These are phyloP conservation scores for Diaporthe humulicola DNA, from an alignment of 2,329 filamentous ascomycete genomes.

Conservation along the genomic window DNA sequence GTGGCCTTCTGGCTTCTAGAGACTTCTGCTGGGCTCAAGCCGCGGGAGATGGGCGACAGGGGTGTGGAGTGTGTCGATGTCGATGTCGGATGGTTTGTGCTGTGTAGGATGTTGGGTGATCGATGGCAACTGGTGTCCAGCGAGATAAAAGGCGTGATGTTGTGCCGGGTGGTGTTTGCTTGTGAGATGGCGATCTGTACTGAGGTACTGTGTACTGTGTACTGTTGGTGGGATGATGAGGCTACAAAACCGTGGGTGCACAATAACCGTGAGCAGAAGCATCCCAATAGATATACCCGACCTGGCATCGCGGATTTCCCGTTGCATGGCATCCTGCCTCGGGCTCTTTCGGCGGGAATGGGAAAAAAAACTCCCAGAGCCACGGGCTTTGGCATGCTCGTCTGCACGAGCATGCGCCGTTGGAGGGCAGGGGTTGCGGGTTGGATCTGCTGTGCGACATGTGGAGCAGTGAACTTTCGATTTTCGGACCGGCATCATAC, in stretches of 20 bases:
- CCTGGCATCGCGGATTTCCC: slow-evolving; percentile 21
- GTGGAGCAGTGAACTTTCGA: slow-evolving; percentile 41
- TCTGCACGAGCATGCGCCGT: background rate
- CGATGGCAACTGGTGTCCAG: slow-evolving; percentile 12
- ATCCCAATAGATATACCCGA: slow-evolving; percentile 40
- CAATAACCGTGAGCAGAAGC: slow-evolving; percentile 34
- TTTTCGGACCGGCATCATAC: slow-evolving; percentile 40
- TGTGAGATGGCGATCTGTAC: slow-evolving; percentile 4
- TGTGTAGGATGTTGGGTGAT: slow-evolving; percentile 26
- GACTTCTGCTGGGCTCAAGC: background rate
- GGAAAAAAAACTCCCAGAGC: background rate
- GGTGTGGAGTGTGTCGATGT: slow-evolving; percentile 32
- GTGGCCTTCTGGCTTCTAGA: slow-evolving; percentile 9
- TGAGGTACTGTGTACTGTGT: slow-evolving; percentile 23
- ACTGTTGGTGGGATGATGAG: slow-evolving; percentile 39
- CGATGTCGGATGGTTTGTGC: slow-evolving; percentile 20
- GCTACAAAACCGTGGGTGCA: slow-evolving; percentile 24
- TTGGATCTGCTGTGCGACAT: slow-evolving; percentile 36
- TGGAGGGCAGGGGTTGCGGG: slow-evolving; percentile 21
- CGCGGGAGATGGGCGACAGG: slow-evolving; percentile 6
- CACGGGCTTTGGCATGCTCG: slow-evolving; percentile 8
- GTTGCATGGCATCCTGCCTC: slow-evolving; percentile 26
- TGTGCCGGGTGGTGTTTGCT: slow-evolving; percentile 11
- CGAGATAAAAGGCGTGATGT: slow-evolving; percentile 32
- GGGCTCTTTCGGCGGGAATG: slow-evolving; percentile 35